Base-by-base conservation (phyloP, 2,329 filamentous ascomycete species). In the Ceratocystis albifundus region DNA sequence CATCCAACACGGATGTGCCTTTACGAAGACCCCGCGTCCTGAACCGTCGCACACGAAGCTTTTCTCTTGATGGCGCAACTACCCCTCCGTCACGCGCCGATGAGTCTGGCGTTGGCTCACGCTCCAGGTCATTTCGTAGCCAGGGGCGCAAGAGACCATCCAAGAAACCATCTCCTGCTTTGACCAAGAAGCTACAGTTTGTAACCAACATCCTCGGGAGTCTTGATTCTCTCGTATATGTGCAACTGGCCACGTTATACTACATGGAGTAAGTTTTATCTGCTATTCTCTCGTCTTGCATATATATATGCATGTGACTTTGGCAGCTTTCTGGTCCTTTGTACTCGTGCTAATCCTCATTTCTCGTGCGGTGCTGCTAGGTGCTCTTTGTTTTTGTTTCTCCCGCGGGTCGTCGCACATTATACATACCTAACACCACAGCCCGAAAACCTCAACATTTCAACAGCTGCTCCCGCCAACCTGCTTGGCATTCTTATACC, bases 371-470 rank as follows among this genome's bases (percentile, higher is more conserved):
- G 68, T 41, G 69, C n/a, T 41, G 69, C n/a, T 53, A 88, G 85
- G 72, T 87, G 84, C 73, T 88, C 85, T 41, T 80, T 87, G 72
- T 80, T 86, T 71, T 83, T 83, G 61, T 79, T 88, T 66, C 72
- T 84, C 65, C 74, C 88, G 61, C 82, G 85, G 69, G 77, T 80
- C 66, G 71, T 82, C 62, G 79, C 80, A 50, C 85, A 88, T 74
- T 80, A 83, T 71, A 77, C 85, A 70, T 87, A 86, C 72, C 79
- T 88, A 53, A 84, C 84, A 6, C 85, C 85, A 4, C 85, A 84
- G 70, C 76, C 82, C 70, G 82, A 84, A 57, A 76, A 79, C 48
- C 80, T 83, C 69, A 76, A 82, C 15, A 77, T 84, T 46, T 75
- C 80, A 63, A 78, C 84, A 69, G 81, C 82, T n/a, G 80, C 82